Base-by-base conservation (phyloP, 2,329 filamentous ascomycete species). In the Xylaria sp. region DNA sequence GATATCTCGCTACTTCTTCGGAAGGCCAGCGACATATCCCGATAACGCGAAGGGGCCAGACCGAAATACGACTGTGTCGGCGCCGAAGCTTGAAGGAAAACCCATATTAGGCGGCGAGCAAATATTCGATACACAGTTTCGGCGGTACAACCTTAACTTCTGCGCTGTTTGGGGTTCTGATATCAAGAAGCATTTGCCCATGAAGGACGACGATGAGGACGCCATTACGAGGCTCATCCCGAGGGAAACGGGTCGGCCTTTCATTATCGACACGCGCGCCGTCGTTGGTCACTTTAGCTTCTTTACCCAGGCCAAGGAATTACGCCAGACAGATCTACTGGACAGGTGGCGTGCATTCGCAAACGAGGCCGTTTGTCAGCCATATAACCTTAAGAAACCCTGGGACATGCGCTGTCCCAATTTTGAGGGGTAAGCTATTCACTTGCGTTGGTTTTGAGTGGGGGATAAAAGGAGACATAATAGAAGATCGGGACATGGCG, bases 261-360 rank as follows among this genome's bases (percentile, higher is more conserved):
- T 85, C 38, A 79, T 85, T 17, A 84, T 87, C 17, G 85, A 88
- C 73, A 86, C 85, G 5, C 81, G 83, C 62, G 83, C 84, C 1
- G 74, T 88, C 9, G 86, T 82, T 2, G 82, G 81, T 4, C 86
- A 88, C 73, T 88, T 85, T 71, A 83, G 82, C 66, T 85, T 85
- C 61, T 78, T 76, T 11, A 79, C 78, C 7, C 80, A 83, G 66
- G 72, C 77, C 7, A 78, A 79, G 9, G 76, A 78, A 4, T 77
- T 87, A 61, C 79, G 81, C n/a, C 76, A 79, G 57, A 87, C 86
- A 0, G 86, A 89, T 71, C 77, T 88, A 17, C 75, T 89, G 9
- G 80, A 83, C 42, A 79, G 86, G 36, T 88, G 87, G 72, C 79
- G 81, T 15, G 79, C 80, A 1, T 87, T 84, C 75, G 86, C 86